Evolutionary conservation across 75 land plant species (phyloP).

Genomic region (Cryptomeria japonica): DNA sequence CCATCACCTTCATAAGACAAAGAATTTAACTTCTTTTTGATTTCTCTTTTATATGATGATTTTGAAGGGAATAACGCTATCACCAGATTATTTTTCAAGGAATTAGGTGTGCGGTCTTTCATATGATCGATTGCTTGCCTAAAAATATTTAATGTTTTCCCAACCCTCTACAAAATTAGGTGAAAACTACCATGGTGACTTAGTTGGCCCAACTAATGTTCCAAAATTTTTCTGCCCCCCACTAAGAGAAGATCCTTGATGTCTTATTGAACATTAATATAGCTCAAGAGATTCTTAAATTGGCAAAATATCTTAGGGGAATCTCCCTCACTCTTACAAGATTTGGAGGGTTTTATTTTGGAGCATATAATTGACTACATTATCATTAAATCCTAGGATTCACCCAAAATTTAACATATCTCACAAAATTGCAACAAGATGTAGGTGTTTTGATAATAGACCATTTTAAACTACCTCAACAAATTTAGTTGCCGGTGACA

Average conservation of each 20-base stretch:
- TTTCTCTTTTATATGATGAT: no score
- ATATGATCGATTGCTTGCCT: no score
- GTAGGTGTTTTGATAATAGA: slow-evolving; percentile 34
- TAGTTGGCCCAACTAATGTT: neutral
- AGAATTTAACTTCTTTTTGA: no score
- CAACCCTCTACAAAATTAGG: no score
- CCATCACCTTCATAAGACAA: no score
- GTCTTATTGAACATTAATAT: neutral
- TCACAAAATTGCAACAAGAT: slow-evolving; percentile 20
- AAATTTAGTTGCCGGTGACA: slow-evolving; percentile 42
- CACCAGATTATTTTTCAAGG: no score
- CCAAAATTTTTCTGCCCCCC: neutral
- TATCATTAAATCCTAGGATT: slow-evolving; percentile 41
- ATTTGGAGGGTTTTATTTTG: slow-evolving; percentile 42
- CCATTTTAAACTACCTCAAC: slow-evolving; percentile 37
- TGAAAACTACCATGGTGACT: neutral
- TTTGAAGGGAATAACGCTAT: no score
- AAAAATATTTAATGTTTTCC: no score
- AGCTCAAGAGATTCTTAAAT: neutral
- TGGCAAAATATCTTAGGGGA: slow-evolving; percentile 9
- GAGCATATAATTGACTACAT: slow-evolving; percentile 30
- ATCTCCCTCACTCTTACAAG: slow-evolving; percentile 42
- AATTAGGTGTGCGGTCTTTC: no score
- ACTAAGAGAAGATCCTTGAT: neutral
- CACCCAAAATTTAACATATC: slow-evolving; percentile 44